These are phyloP conservation scores for Neonothopanus nambi DNA, from an alignment of 1,284 basidiomycete genomes.

Conservation along the genomic window DNA sequence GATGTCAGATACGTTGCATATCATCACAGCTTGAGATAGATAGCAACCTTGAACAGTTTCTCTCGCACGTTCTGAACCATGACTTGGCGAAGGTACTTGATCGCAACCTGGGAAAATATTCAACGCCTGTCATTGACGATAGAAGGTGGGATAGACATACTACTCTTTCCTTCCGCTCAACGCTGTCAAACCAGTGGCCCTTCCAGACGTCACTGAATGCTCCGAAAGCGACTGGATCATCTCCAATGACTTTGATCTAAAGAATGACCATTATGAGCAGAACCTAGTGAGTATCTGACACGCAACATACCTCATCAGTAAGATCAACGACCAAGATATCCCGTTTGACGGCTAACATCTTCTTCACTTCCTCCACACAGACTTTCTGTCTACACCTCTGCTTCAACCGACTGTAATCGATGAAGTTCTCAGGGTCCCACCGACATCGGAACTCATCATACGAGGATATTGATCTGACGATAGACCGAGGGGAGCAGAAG, in stretches of 20 bases:
- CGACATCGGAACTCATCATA: slow-evolving; percentile 54
- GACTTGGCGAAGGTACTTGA: slow-evolving; percentile 57
- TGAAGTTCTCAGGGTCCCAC: slow-evolving; percentile 44
- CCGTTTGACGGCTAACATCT: slow-evolving; percentile 48
- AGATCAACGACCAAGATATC: slow-evolving; percentile 49
- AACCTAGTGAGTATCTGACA: slow-evolving; percentile 23
- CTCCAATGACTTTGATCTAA: slow-evolving; percentile 26
- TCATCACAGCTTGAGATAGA: not conserved
- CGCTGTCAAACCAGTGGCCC: slow-evolving; percentile 49
- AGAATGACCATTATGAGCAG: not conserved
- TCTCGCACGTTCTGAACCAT: slow-evolving; percentile 51
- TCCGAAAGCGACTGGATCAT: slow-evolving; percentile 46
- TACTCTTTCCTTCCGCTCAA: slow-evolving; percentile 36
- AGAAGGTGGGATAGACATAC: slow-evolving; percentile 24
- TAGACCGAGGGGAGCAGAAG: slow-evolving; percentile 50
- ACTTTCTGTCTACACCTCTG: slow-evolving; percentile 56
- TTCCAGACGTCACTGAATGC: slow-evolving; percentile 63
- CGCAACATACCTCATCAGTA: slow-evolving; percentile 49
- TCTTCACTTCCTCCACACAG: slow-evolving; percentile 52
- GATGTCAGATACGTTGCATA: not conserved
- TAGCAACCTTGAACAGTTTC: slow-evolving; percentile 46
- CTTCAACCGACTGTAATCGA: slow-evolving; percentile 53
- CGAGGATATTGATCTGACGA: slow-evolving; percentile 49
- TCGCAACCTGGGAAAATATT: slow-evolving; percentile 41
- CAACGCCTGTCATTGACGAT: not conserved